Percentiles rank a stretch among this genome's conserved stretches.
These are phyloP conservation scores for Tetradesmus lagerheimii DNA, from an alignment of 139 green algal genomes.

Conservation along the genomic window DNA sequence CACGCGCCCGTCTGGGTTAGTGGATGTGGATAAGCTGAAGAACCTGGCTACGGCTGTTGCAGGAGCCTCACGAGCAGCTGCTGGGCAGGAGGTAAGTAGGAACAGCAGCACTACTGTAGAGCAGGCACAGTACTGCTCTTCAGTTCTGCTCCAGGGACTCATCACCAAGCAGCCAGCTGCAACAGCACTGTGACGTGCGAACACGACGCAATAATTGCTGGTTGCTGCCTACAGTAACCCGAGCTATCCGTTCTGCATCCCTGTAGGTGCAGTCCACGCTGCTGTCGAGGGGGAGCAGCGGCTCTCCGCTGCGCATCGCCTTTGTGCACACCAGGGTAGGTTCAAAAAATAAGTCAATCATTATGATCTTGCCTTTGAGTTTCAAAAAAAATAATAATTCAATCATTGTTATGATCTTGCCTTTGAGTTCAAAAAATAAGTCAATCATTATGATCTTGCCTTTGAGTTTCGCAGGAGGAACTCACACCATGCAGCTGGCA, in stretches of 20 bases:
- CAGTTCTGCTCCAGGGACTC: background rate
- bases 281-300: background rate
- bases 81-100: background rate
- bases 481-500: background rate
- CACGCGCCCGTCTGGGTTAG: background rate
- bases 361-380: no score
- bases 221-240: no score
- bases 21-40: background rate
- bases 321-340: background rate
- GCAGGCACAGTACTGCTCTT: background rate
- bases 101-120: background rate
- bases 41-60: background rate
- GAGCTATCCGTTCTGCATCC: no score
- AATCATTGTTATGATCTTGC: no score
- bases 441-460: no score
- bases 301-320: background rate
- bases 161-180: no score
- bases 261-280: background rate
- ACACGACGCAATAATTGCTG: no score
- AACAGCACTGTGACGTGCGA: no score
- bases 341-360: background rate
- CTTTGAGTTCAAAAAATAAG: background rate
- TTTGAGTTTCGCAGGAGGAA: background rate
- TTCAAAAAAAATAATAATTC: background rate
- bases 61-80: background rate